Base-by-base conservation (phyloP, 441 rosid species). In the Omphalea diandra region DNA sequence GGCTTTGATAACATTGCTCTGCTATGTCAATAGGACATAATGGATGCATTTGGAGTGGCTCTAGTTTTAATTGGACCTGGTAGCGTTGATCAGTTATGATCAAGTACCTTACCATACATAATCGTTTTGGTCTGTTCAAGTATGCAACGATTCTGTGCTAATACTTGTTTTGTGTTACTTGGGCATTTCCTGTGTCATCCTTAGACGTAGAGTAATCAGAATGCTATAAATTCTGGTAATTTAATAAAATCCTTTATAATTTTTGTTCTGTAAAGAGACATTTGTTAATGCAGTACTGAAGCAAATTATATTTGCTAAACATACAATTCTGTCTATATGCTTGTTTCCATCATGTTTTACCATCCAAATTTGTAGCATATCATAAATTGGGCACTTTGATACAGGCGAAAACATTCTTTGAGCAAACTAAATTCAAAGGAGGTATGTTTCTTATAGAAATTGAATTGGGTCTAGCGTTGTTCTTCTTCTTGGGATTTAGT, bases 31-130 rank as follows among this genome's bases (percentile, higher is more conserved):
- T 81, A 92, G 99, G 96, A 84, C 76, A 72, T 78, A 60, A 85
- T 92, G 94, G 96, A 92, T 79, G 88, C 86, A 73, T 78, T 92
- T 69, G 94, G 94, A 32, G 98, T 84, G 60, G 73, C 91, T 40
- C 93, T 92, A 72, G 84, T 88, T 82, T 73, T 94, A 38, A 88
- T 94, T 63, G 99, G 98, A 76, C 94, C 97, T 2, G 99, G 98
- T 5, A 89, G 83, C 58, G 73, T 92, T 75, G 90, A 89, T 32
- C 99, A 94, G 94, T 96, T 87, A 80, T 70, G 44, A 7, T 20
- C 24, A 29, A 18, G 38, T 49, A 26, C 17, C 4, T 11, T 49
- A 22, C 26, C 52, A 3, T 24, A 7, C 59, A 15, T 52, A 24
- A 35, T 50, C 36, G 31, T 11, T 12, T 29, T 12, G 27, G 47